These are phyloP conservation scores for Colletotrichum gigasporum DNA, from an alignment of 2,329 filamentous ascomycete genomes.

Conservation along the genomic window DNA sequence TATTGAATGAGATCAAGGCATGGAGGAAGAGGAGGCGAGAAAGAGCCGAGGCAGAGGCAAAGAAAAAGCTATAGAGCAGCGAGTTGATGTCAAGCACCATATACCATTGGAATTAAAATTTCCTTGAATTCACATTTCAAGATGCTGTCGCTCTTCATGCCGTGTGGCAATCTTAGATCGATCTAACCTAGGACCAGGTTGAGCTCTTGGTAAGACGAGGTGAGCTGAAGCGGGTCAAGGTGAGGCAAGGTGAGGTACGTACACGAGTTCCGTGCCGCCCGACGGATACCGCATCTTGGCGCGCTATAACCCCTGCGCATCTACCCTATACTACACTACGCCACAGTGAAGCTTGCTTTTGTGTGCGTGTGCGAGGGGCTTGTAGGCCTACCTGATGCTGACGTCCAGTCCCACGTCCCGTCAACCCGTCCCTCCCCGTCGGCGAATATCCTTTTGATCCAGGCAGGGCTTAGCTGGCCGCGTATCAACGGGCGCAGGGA, in stretches of 20 bases:
- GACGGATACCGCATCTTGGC: neutral
- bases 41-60: slow-evolving; percentile 46
- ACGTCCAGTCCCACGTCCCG: neutral
- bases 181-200: too few species aligned
- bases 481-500: slow-evolving; percentile 1
- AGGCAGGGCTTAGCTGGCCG: neutral
- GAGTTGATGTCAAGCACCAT: neutral
- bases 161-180: too few species aligned
- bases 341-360: slow-evolving; percentile 21
- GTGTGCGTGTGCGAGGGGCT: neutral
- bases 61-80: slow-evolving; percentile 41
- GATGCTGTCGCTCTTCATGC: neutral
- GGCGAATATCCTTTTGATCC: neutral
- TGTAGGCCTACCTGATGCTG: neutral
- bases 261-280: neutral
- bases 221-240: neutral
- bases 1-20: slow-evolving; percentile 81
- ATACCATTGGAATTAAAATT: neutral
- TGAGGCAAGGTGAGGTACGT: neutral
- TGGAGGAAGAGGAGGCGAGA: slow-evolving; percentile 61
- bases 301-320: slow-evolving; percentile 10
- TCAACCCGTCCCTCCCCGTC: neutral
- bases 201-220: neutral
- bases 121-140: neutral
- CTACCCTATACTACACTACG: too few species aligned